A percentile compares a stretch with the other conserved stretches of the same genome.
Conservation (phyloP, 78 protist genomes). For the Dictyostelium capitatum region DNA sequence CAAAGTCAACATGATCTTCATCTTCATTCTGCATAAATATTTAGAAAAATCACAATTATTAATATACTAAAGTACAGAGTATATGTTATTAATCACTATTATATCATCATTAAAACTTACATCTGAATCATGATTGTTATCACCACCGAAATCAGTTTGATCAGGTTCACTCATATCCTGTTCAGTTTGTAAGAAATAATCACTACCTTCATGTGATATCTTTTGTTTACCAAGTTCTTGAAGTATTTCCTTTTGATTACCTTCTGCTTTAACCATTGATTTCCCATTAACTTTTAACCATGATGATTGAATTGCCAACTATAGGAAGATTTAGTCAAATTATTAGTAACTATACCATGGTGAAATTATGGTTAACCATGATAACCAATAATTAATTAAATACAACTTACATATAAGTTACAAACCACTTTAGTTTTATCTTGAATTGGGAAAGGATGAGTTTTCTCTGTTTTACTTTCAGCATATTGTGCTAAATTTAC, state of each 20-base stretch:
- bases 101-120: not conserved
- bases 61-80: too few species aligned
- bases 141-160: conserved; percentile 55
- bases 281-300: conserved; percentile 73
- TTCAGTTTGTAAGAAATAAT: conserved; percentile 68
- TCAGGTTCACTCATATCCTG: conserved; percentile 79
- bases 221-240: conserved; percentile 64
- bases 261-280: conserved; percentile 65
- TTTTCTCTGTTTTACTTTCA: conserved; percentile 64
- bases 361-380: too few species aligned
- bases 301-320: conserved; percentile 66
- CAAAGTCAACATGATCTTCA: conserved; percentile 71
- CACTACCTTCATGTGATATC: conserved; percentile 41
- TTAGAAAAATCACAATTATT: too few species aligned
- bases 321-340: too few species aligned
- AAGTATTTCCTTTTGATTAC: conserved; percentile 69
- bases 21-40: conserved; percentile 9
- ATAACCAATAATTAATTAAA: too few species aligned
- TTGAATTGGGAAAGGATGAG: conserved; percentile 64
- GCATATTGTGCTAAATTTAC: conserved; percentile 72
- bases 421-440: conserved; percentile 60
- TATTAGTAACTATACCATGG: too few species aligned
- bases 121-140: conserved; percentile 61
- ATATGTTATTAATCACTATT: too few species aligned
- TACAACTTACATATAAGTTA: conserved; percentile 44